Base-by-base conservation (phyloP, 495 filamentous ascomycete genomes). In the Cenococcum geophilum region DNA sequence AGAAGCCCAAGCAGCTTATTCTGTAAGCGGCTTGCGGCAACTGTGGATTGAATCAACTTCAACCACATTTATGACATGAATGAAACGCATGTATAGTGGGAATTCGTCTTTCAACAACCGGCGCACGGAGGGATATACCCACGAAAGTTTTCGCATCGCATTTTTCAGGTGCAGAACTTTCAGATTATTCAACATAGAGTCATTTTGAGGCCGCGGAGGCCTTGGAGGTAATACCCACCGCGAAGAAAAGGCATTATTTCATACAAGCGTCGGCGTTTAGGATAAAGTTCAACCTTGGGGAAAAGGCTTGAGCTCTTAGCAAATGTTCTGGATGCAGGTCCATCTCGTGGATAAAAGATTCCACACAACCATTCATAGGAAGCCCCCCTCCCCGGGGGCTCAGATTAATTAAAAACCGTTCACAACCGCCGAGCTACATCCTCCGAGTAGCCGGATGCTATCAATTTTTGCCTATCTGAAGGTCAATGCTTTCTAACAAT, bases 1-100 rank as follows among this genome's bases (percentile, higher is more conserved):
- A 98, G 87, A 85, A 96, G 82, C 92, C 93, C 69, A 96, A 96
- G 89, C 72, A 79, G 65, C 87, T 98, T 70, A 89, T 87, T 78
- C 84, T 87, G 76, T 97, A 95, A 63, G 18, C 57, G 55, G 58
- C 50, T 45, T 37, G 5, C n/a, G 14, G 32, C 9, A 16, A 34
- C 21, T 22, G 65, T 64, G 65, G 61, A 48, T 56, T 60, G 65
- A 68, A 68, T 68, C 65, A 68, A 68, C 65, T 68, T 68, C 65
- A 63, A 37, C 57, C 58, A 61, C 52, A 23, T 35, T 67, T 22
- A 68, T 49, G 65, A 68, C 55, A 52, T 55, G 54, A 32, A 68
- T 61, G 65, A 68, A 37, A 63, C 58, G 61, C 65, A 68, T 67
- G 61, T 60, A 43, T 42, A 32, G 27, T 32, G 51, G 54, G n/a